Percentiles rank a stretch among this genome's conserved stretches.
phyloP scores from a whole-genome alignment of 352 stramenopile genomes.

The Globisporangium lucens region DNA sequence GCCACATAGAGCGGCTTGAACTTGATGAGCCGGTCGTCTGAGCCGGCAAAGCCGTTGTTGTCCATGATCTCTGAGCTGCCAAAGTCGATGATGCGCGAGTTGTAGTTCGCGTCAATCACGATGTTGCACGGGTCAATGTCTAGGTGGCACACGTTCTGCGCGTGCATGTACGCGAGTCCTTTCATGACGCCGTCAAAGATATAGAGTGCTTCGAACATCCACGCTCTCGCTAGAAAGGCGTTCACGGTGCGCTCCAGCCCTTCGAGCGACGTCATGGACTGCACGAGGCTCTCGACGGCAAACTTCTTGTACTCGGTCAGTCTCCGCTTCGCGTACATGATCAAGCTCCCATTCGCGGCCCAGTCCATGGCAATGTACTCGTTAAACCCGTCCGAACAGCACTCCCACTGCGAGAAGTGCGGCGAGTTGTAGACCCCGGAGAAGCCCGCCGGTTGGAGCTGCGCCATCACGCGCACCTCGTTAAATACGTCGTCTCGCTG shows the following conservation, averaged over 20 bases:
- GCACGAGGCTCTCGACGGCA: conserved; percentile 50
- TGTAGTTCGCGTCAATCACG: conserved; percentile 52
- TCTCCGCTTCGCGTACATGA: conserved; percentile 62
- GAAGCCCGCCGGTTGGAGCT: conserved; percentile 68
- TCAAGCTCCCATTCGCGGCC: conserved; percentile 59
- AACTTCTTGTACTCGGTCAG: conserved; percentile 72
- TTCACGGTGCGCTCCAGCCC: conserved; percentile 57
- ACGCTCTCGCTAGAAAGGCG: conserved; percentile 55
- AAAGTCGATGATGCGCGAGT: conserved; percentile 75
- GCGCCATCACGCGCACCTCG: conserved; percentile 76
- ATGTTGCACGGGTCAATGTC: conserved; percentile 82
- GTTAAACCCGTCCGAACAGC: conserved; percentile 54
- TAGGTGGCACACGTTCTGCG: conserved; percentile 73
- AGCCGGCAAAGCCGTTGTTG: conserved; percentile 53
- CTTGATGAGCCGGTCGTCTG: conserved; percentile 59
- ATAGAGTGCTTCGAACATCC: conserved; percentile 65
- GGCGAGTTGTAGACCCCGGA: conserved; percentile 49
- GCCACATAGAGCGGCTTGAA: conserved; percentile 79
- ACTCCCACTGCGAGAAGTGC: conserved; percentile 75
- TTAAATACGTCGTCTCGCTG: conserved; percentile 78
- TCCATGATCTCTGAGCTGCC: conserved; percentile 78
- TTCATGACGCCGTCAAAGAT: conserved; percentile 67
- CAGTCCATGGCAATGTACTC: conserved; percentile 83
- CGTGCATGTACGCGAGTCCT: conserved; percentile 77
- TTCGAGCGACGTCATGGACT: conserved; percentile 42